Evolutionary conservation across 345 rosid species (phyloP), one percentile per base, ranked within the genome.

Genomic region (Excoecaria cochinchinensis): DNA sequence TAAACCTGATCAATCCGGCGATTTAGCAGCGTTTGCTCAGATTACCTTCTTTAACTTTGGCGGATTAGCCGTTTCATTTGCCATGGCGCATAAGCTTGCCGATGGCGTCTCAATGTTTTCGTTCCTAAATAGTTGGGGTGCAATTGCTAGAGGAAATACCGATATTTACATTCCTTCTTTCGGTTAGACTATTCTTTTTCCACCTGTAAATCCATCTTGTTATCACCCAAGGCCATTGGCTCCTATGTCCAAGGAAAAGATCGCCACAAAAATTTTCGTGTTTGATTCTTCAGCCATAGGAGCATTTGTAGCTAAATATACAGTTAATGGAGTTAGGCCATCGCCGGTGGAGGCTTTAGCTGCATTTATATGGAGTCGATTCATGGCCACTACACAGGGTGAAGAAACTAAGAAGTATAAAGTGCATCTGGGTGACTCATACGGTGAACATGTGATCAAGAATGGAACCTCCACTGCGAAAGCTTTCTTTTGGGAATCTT

Each of bases 261-360:
- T 87, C 52, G 80, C 75, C 12, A 14, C 76, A 39, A 84, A 48
- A 81, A 79, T 84, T 40, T 90, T 87, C 22, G 73, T 83, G 48
- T 87, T 90, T 16, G 76, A 65, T 12, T 77, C 79, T 10, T 57
- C 82, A 19, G 25, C 73, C 13, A 25, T 88, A 15, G 77, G 76
- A 1, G 67, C 78, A 0, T 75, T 90, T 9, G 72, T 74, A 46
- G 78, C 76, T 11, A 83, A 61, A 73, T 85, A 62, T 22, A 19
- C 73, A 8, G 62, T 58, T 40, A 55, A 67, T 16, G 39, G 52
- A 8, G 71, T n/a, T 44, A n/a, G 22, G 15, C 74, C 80, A 36
- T 75, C 78, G 1, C 62, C 82, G 19, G 82, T 82, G 0, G 80
- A 75, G 72, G 85, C 82, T 19, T 42, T 82, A 63, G 70, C 57